A percentile compares a stretch with the other conserved stretches of the same genome.
These are phyloP conservation scores for Myochromella boudieri DNA, from an alignment of 768 basidiomycete genomes.

Conservation along the genomic window DNA sequence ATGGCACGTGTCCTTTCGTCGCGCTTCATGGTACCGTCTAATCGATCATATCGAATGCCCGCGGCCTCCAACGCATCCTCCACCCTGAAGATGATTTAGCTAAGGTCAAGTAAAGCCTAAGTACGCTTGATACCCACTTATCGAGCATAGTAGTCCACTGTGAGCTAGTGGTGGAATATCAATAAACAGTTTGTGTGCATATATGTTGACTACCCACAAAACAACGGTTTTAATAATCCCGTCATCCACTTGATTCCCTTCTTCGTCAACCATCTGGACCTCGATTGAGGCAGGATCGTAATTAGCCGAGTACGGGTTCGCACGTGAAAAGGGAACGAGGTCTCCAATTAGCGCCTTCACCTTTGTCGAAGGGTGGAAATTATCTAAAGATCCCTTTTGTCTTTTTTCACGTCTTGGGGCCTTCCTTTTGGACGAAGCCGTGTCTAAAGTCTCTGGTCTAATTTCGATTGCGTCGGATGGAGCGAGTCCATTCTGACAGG, in stretches of 20 bases:
- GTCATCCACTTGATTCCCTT: conserved; percentile 71
- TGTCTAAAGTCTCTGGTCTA: conserved; percentile 53
- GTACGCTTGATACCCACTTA: conserved; percentile 49
- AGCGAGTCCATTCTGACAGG: conserved; percentile 69
- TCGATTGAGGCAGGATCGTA: conserved; percentile 77
- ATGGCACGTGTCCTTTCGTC: conserved; percentile 91
- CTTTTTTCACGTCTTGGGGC: conserved; percentile 64
- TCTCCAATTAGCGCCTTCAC: conserved; percentile 81
- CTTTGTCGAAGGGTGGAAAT: conserved; percentile 83
- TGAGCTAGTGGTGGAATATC: conserved; percentile 51
- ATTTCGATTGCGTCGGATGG: conserved; percentile 84
- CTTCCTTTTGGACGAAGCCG: conserved; percentile 57
- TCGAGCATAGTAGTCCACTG: conserved; percentile 96
- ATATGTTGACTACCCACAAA: conserved; percentile 63
- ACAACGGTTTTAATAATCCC: conserved; percentile 88
- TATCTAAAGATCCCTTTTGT: conserved; percentile 52
- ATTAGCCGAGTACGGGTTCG: conserved; percentile 85
- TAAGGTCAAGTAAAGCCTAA: conserved; percentile 11
- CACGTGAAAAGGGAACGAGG: conserved; percentile 75
- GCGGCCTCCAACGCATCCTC: conserved; percentile 86
- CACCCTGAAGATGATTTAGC: conserved; percentile 67
- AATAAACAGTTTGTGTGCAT: conserved; percentile 14
- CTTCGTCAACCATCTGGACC: conserved; percentile 73
- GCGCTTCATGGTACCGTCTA: conserved; percentile 98
- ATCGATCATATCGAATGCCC: conserved; percentile 83